These are phyloP conservation scores for Cercospora brassicicola DNA, from an alignment of 2,329 filamentous ascomycete species.

Conservation along the genomic window DNA sequence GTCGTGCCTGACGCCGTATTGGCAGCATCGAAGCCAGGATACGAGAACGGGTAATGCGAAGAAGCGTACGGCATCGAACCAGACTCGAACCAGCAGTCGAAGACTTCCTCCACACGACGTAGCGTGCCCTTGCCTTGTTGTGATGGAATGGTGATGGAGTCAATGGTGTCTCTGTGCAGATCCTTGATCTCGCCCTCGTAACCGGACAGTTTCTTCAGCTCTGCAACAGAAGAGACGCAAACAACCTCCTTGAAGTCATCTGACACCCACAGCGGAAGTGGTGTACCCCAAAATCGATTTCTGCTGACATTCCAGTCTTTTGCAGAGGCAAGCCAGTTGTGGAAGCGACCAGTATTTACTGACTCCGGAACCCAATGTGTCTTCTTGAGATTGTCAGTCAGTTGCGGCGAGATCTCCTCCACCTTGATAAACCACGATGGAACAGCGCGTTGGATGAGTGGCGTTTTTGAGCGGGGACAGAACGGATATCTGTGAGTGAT, in stretches of 20 bases:
- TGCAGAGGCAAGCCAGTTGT: constrained; percentile 86
- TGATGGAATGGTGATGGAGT: constrained; percentile 90
- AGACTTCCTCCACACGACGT: constrained; percentile 80
- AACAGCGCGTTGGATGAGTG: constrained; percentile 87
- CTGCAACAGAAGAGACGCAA: constrained; percentile 79
- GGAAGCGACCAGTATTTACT: constrained; percentile 88
- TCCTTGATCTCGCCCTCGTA: constrained; percentile 79
- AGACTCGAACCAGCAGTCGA: constrained; percentile 97
- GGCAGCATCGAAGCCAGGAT: constrained; percentile 58
- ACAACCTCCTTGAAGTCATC: constrained; percentile 84
- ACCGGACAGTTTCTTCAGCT: constrained; percentile 83
- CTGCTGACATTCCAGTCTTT: constrained; percentile 94
- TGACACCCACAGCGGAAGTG: constrained; percentile 87
- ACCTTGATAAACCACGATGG: constrained; percentile 95
- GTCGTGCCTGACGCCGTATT: constrained; percentile 34
- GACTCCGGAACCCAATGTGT: constrained; percentile 90
- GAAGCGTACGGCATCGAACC: constrained; percentile 94
- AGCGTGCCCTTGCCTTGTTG: constrained; percentile 82
- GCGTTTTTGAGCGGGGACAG: constrained; percentile 93
- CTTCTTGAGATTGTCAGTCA: constrained; percentile 85
- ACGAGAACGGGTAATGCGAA: constrained; percentile 89
- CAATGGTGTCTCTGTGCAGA: constrained; percentile 88
- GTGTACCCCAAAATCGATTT: constrained; percentile 94
- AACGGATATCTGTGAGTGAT: constrained; percentile 90
- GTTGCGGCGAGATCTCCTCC: constrained; percentile 75